These are phyloP conservation scores for Pyrus hybrid DNA, from an alignment of 331 rosid species.

Conservation along the genomic window DNA sequence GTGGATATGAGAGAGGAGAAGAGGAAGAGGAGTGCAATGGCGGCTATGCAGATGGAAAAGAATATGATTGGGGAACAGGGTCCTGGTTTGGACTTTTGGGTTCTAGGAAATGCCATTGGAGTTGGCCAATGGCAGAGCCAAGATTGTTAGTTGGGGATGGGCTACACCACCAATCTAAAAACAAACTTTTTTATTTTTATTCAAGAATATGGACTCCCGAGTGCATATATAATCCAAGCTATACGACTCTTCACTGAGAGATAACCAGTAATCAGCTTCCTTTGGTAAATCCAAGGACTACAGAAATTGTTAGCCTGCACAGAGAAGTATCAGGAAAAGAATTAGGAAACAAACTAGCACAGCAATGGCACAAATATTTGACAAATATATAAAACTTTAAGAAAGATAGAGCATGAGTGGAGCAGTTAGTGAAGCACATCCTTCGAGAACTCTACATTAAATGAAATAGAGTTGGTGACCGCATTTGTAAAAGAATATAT, in stretches of 20 bases:
- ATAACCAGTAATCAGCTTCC: slow-evolving; percentile 47
- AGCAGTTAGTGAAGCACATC: not conserved
- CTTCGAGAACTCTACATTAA: not conserved
- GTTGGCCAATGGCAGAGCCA: not conserved
- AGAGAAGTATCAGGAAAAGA: not conserved
- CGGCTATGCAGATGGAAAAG: slow-evolving; percentile 20
- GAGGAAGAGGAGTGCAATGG: slow-evolving; percentile 44
- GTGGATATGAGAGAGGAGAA: slow-evolving; percentile 40
- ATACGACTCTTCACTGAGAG: not conserved
- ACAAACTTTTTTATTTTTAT: not conserved
- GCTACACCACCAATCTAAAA: not conserved
- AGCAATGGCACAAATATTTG: not conserved
- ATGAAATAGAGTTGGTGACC: not conserved
- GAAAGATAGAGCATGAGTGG: not conserved
- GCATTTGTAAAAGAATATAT: not conserved
- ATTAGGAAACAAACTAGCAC: not conserved
- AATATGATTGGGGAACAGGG: slow-evolving; percentile 40
- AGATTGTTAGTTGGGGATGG: not conserved
- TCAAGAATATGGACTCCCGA: slow-evolving; percentile 5
- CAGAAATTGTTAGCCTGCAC: slow-evolving; percentile 63
- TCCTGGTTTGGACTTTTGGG: slow-evolving; percentile 35
- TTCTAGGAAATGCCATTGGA: slow-evolving; percentile 46
- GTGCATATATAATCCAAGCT: slow-evolving; percentile 13
- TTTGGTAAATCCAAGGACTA: slow-evolving; percentile 45
- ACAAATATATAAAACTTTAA: not conserved